phyloP scores from a whole-genome alignment of 495 filamentous ascomycete species.

The Neurospora sp. region DNA sequence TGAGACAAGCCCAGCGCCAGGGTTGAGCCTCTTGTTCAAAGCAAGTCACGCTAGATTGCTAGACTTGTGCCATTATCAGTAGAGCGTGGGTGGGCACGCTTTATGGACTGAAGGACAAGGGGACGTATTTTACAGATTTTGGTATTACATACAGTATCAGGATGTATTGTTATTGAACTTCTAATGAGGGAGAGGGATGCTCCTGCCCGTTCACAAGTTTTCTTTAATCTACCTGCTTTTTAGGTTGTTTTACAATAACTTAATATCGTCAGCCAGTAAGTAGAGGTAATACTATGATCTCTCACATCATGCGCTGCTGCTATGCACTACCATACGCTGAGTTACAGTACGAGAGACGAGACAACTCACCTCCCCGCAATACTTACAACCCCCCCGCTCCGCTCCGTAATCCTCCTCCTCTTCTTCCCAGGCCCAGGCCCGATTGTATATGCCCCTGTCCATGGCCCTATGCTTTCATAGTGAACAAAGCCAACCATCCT shows the following conservation, averaged over 20 bases:
- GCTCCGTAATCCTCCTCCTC: neutral
- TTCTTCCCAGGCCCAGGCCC: neutral
- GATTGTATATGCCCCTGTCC: neutral
- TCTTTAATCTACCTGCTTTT: neutral
- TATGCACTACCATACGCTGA: neutral
- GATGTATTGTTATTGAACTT: neutral
- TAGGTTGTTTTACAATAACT: neutral
- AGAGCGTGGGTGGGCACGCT: neutral
- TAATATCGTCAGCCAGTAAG: neutral
- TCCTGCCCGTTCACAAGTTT: neutral
- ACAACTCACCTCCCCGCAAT: neutral
- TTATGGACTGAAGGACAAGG: neutral
- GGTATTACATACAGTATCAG: neutral
- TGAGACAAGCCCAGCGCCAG: too few relatives aligned
- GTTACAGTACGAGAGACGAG: too few relatives aligned
- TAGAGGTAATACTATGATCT: neutral
- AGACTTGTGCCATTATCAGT: neutral
- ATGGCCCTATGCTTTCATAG: neutral
- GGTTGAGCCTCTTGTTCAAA: neutral
- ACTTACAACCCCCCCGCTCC: neutral
- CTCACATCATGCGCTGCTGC: neutral
- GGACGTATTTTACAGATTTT: neutral
- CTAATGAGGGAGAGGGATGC: neutral
- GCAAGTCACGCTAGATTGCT: neutral
- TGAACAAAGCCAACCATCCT: neutral